Evolutionary conservation across 768 basidiomycete genomes (phyloP).

Genomic region (Rhizopogon salebrosus): DNA sequence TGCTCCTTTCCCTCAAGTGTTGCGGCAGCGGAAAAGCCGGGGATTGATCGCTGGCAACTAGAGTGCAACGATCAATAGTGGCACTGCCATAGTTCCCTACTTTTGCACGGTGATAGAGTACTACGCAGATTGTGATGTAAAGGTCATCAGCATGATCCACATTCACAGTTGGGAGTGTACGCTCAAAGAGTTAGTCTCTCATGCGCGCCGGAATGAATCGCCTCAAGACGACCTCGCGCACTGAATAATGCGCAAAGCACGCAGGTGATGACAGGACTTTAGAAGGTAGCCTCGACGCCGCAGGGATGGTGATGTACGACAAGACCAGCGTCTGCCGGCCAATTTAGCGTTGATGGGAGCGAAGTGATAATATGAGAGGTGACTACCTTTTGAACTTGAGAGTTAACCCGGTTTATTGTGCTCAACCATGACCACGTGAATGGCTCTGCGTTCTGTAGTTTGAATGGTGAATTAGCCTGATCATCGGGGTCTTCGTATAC

Average conservation of each 20-base stretch:
- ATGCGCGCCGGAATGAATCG: slow-evolving; percentile 90
- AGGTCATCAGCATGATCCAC: not conserved
- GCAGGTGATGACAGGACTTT: slow-evolving; percentile 63
- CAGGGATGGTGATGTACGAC: slow-evolving; percentile 89
- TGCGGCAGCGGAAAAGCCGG: not conserved
- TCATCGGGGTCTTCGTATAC: slow-evolving; percentile 84
- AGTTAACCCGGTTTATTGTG: slow-evolving; percentile 94
- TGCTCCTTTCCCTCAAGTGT: not conserved
- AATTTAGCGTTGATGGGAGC: not conserved
- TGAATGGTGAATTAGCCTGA: slow-evolving; percentile 55
- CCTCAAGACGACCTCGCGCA: slow-evolving; percentile 79
- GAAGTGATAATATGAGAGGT: not conserved
- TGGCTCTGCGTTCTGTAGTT: slow-evolving; percentile 60
- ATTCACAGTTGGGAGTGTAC: not conserved
- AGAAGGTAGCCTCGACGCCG: slow-evolving; percentile 49
- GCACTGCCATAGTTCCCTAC: not conserved
- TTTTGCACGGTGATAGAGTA: not conserved
- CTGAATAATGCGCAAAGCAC: slow-evolving; percentile 68
- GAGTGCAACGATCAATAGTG: not conserved
- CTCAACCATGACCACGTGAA: slow-evolving; percentile 95
- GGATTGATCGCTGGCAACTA: not conserved
- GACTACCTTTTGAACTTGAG: slow-evolving; percentile 90
- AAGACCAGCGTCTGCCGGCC: slow-evolving; percentile 74
- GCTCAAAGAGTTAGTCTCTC: slow-evolving; percentile 56
- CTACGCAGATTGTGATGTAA: not conserved